A percentile compares a stretch with the other conserved stretches of the same genome.
phyloP scores from a whole-genome alignment of 2,329 filamentous ascomycete species.

The Sordariomycetes sp. region DNA sequence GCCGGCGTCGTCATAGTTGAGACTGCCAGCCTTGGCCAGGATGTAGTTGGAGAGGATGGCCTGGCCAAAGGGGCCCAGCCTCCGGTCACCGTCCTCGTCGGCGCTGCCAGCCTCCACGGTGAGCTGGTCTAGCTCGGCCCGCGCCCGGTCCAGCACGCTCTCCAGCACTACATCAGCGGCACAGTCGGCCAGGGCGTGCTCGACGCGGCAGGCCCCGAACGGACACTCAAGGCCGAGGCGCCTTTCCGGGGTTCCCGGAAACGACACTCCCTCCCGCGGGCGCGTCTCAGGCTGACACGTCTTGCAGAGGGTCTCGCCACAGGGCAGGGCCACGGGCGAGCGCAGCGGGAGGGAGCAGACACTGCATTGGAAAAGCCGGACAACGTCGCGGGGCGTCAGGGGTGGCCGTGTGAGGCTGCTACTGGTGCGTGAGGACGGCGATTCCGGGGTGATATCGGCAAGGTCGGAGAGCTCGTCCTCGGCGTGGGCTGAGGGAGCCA shows the following conservation, averaged over 20 bases:
- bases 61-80: background rate
- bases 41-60: background rate
- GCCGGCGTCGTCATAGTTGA: background rate
- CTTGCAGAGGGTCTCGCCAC: constrained; percentile 68
- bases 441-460: background rate
- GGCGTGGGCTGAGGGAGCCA: background rate
- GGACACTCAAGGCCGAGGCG: constrained; percentile 66
- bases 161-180: constrained; percentile 64
- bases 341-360: constrained; percentile 59
- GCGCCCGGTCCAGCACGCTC: constrained; percentile 56
- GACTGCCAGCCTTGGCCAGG: background rate
- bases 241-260: constrained; percentile 58
- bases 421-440: background rate
- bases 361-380: constrained; percentile 69
- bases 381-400: background rate
- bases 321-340: constrained; percentile 67
- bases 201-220: constrained; percentile 51
- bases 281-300: constrained; percentile 60
- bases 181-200: constrained; percentile 72
- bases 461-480: background rate
- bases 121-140: constrained; percentile 32
- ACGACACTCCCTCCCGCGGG: constrained; percentile 60
- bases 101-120: constrained; percentile 17
- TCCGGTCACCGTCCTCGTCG: background rate
- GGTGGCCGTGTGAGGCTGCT: background rate